These are phyloP conservation scores for Euphorbia tirucalli DNA, from an alignment of 345 rosid species.

Conservation along the genomic window DNA sequence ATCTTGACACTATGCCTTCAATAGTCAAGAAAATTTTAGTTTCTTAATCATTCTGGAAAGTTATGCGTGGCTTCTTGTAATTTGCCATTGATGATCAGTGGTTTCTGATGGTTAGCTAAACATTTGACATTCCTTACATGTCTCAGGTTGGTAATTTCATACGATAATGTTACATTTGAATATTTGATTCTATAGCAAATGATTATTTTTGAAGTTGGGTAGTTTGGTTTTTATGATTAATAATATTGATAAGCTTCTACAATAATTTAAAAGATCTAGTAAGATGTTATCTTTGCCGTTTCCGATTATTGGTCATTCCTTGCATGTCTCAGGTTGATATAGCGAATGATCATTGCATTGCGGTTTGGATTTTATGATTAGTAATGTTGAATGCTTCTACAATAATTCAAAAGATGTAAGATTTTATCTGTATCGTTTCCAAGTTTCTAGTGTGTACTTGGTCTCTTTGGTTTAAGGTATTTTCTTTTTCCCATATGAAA, in stretches of 20 bases:
- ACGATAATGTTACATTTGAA: background rate
- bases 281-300: background rate
- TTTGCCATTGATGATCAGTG: too few relatives aligned
- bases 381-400: background rate
- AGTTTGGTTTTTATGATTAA: background rate
- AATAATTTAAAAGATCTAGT: background rate
- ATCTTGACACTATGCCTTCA: too few relatives aligned
- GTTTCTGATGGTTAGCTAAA: background rate
- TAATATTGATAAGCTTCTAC: background rate
- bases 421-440: too few relatives aligned
- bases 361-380: too few relatives aligned
- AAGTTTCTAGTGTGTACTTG: background rate
- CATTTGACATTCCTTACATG: background rate
- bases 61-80: background rate
- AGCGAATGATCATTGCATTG: too few relatives aligned
- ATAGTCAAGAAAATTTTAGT: too few relatives aligned
- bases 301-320: background rate
- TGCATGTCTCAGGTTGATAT: too few relatives aligned
- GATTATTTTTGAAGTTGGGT: conserved; percentile 6
- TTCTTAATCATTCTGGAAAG: too few relatives aligned
- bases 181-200: background rate
- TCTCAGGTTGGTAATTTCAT: background rate
- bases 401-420: background rate
- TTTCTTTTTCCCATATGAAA: background rate
- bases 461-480: background rate